These are phyloP conservation scores for Ophiocordyceps camponoti-leonardi DNA, from an alignment of 2,329 filamentous ascomycete species.

Conservation along the genomic window DNA sequence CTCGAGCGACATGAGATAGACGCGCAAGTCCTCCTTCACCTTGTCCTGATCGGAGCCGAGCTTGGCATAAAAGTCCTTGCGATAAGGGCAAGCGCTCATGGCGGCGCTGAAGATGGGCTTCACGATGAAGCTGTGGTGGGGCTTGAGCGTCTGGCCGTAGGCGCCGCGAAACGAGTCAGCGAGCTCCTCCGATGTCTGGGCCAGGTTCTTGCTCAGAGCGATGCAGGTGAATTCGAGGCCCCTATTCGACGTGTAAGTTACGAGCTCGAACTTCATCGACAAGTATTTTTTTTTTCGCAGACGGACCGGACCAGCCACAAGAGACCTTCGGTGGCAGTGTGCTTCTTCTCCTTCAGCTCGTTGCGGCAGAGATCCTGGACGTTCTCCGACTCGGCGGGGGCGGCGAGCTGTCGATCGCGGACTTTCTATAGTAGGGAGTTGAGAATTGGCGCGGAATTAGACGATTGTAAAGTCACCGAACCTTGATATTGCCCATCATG, in stretches of 20 bases:
- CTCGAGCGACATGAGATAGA: conserved; percentile 64
- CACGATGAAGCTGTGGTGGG: conserved; percentile 73
- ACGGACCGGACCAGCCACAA: conserved; percentile 76
- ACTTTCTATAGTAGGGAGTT: conserved; percentile 51
- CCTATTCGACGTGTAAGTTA: conserved; percentile 25
- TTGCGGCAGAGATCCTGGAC: conserved; percentile 73
- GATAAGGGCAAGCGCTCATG: conserved; percentile 85
- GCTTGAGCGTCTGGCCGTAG: conserved; percentile 78
- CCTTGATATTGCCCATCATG: conserved; percentile 82
- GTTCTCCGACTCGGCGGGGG: conserved; percentile 62
- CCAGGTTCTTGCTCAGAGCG: conserved; percentile 62
- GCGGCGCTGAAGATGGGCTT: conserved; percentile 88
- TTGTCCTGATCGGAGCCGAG: conserved; percentile 50
- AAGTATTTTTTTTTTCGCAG: no score
- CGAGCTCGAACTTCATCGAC: neutral
- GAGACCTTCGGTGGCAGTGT: conserved; percentile 74
- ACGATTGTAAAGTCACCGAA: conserved; percentile 17
- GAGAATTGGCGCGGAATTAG: neutral
- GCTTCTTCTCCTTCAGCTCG: conserved; percentile 80
- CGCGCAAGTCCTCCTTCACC: conserved; percentile 45
- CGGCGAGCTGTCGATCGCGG: conserved; percentile 61
- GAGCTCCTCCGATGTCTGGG: conserved; percentile 56
- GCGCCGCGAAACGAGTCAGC: conserved; percentile 71
- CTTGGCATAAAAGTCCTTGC: conserved; percentile 85
- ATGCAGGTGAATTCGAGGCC: conserved; percentile 88